Conservation (phyloP, 805 yeast genomes). For the Cyberlindnera veronae region DNA sequence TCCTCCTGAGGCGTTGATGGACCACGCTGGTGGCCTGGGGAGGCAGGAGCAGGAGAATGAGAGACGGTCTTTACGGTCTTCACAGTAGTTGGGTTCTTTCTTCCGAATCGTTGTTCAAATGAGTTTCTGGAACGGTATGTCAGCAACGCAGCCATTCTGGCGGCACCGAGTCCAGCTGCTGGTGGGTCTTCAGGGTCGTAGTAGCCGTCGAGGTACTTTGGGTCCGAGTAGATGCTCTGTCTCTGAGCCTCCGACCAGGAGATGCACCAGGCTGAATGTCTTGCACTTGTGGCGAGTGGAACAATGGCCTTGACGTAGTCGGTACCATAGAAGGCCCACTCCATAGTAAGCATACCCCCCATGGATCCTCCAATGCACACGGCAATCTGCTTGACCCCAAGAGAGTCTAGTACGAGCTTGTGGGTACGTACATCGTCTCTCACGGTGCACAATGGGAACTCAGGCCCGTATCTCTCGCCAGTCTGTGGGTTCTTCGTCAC, state of each 20-base stretch:
- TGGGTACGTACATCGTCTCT: slow-evolving; percentile 89
- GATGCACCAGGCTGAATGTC: slow-evolving; percentile 97
- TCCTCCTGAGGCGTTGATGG: slow-evolving; percentile 59
- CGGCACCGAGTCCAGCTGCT: slow-evolving; percentile 83
- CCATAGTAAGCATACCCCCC: slow-evolving; percentile 97
- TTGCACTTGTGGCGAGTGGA: slow-evolving; percentile 89
- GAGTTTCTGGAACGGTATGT: slow-evolving; percentile 92
- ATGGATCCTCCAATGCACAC: slow-evolving; percentile 94
- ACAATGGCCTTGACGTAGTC: slow-evolving; percentile 68
- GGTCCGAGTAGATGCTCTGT: slow-evolving; percentile 93
- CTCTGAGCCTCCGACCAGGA: slow-evolving; percentile 99
- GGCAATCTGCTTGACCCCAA: slow-evolving; percentile 79
- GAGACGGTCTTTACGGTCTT: slow-evolving; percentile 10
- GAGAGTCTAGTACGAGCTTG: slow-evolving; percentile 66
- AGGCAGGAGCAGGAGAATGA: too few species aligned
- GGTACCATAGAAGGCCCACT: slow-evolving; percentile 71
- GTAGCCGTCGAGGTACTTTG: slow-evolving; percentile 88
- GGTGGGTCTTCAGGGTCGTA: slow-evolving; percentile 80
- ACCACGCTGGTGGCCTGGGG: slow-evolving; percentile 23
- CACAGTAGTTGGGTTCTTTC: slow-evolving; percentile 56
- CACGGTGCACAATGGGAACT: slow-evolving; percentile 90
- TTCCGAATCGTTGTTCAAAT: slow-evolving; percentile 88
- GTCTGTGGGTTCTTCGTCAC: slow-evolving; percentile 76
- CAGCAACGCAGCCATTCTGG: slow-evolving; percentile 92
- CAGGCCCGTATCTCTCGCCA: slow-evolving; percentile 82